These are phyloP conservation scores for Staphylotrichum longicolle DNA, from an alignment of 495 filamentous ascomycete genomes.

Conservation along the genomic window DNA sequence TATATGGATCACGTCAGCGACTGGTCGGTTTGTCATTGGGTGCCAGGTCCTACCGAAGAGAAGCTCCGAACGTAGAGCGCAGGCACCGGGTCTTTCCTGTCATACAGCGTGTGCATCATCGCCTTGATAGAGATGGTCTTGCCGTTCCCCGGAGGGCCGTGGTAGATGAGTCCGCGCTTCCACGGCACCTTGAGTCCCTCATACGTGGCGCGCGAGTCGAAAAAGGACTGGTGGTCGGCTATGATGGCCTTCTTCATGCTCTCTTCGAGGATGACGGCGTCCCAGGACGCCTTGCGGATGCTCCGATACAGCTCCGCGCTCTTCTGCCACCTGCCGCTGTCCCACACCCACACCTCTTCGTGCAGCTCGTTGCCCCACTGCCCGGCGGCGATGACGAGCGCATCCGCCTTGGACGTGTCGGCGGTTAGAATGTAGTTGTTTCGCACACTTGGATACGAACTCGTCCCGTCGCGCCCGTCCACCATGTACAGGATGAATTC, in stretches of 20 bases:
- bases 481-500: constrained; percentile 56
- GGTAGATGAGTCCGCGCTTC: constrained; percentile 56
- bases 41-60: constrained; percentile 37
- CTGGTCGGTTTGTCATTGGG: constrained; percentile 15
- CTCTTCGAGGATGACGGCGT: constrained; percentile 63
- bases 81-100: constrained; percentile 37
- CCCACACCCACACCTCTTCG: constrained; percentile 64
- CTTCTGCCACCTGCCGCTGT: constrained; percentile 60
- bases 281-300: constrained; percentile 57
- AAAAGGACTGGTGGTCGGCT: constrained; percentile 60
- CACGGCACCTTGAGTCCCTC: constrained; percentile 56
- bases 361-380: constrained; percentile 52
- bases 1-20: constrained; percentile 2
- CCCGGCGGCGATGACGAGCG: constrained; percentile 52
- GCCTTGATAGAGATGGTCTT: constrained; percentile 72
- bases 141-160: constrained; percentile 61
- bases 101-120: constrained; percentile 57
- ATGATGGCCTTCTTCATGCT: constrained; percentile 60
- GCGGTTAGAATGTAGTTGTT: constrained; percentile 53
- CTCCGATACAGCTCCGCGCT: constrained; percentile 55
- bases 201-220: constrained; percentile 54
- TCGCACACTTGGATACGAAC: constrained; percentile 28
- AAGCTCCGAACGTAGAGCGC: constrained; percentile 41
- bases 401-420: constrained; percentile 43
- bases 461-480: constrained; percentile 47